Base-by-base conservation (phyloP, 345 rosid genomes). In the Boechera divaricarpa region DNA sequence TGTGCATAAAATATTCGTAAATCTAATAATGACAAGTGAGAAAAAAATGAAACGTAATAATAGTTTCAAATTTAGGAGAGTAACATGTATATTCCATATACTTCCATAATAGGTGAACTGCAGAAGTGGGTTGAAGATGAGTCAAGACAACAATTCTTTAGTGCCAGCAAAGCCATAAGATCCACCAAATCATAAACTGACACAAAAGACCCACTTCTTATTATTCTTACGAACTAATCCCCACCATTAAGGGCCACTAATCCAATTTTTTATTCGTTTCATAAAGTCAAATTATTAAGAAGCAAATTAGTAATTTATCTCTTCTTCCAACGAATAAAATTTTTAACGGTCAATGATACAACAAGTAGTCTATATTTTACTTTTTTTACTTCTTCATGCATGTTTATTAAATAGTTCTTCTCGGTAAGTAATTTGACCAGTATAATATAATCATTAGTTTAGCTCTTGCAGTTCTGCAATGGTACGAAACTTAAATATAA, bases 181-280 rank as follows among this genome's bases (percentile, higher is more conserved):
- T 72, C 48, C 62, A 72, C 77, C 81, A 72, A 73, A 73, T 78
- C 58, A 29, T 73, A 67, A 28, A 60, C 73, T 72, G 78, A 78
- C 82, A 78, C 53, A 24, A 67, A 73, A 67, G 63, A 72, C 69
- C 73, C 82, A 78, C 82, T 73, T 58, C 73, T 73, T 67, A 42
- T 73, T 42, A 67, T 78, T 67, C 74, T 71, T 35, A 36, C 65
- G 12, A 59, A 78, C 74, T 72, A 78, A 78, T 66, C 78, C 78
- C 78, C 78, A 78, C 82, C 82, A 78, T 78, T 72, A 72, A 72
- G 77, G 63, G 49, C 74, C 78, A 67, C 82, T 78, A 78, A 78
- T 67, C 77, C 36, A 8, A 2, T 35, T 54, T 58, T 56, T 35
- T 54, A 44, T 77, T 70, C 63, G 33, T 55, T 67, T 38, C 41